phyloP scores from a whole-genome alignment of 2,329 filamentous ascomycete genomes.

The Neurospora sp. region DNA sequence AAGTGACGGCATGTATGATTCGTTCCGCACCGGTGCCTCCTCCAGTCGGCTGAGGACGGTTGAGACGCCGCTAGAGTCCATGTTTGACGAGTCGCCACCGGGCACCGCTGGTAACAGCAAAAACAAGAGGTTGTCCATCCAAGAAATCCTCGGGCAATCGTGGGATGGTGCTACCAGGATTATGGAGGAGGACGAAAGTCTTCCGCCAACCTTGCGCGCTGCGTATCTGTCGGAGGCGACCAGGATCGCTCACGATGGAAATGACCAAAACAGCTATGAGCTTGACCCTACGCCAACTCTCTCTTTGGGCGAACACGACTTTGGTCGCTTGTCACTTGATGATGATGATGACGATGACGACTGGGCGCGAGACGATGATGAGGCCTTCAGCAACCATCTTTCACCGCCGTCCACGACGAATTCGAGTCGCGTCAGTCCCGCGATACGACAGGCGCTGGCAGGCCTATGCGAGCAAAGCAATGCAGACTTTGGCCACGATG shows the following conservation, averaged over 20 bases:
- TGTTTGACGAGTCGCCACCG: constrained; percentile 71
- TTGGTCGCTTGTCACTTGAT: constrained; percentile 45
- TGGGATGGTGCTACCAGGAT: constrained; percentile 49
- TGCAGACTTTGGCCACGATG: constrained; percentile 24
- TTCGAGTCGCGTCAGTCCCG: constrained; percentile 42
- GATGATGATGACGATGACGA: constrained; percentile 56
- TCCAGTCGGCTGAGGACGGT: constrained; percentile 57
- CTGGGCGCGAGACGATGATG: constrained; percentile 50
- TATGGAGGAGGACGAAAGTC: constrained; percentile 52
- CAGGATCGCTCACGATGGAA: constrained; percentile 16
- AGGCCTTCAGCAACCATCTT: constrained; percentile 43
- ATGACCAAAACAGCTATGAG: constrained; percentile 13
- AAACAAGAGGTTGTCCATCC: constrained; percentile 47
- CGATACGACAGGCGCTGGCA: constrained; percentile 43
- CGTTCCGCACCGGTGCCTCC: constrained; percentile 55
- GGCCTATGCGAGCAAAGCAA: constrained; percentile 39
- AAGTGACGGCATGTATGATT: constrained; percentile 71
- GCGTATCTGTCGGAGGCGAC: constrained; percentile 23
- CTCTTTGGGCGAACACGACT: constrained; percentile 28
- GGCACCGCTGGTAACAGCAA: constrained; percentile 44
- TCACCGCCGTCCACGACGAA: constrained; percentile 50
- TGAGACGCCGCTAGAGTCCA: constrained; percentile 65
- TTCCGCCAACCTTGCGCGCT: constrained; percentile 39
- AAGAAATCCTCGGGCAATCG: constrained; percentile 46
- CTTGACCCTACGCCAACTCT: constrained; percentile 23